Percentiles rank a stretch among this genome's conserved stretches.
These are phyloP conservation scores for Pyrenula aspistea DNA, from an alignment of 495 filamentous ascomycete species.

Conservation along the genomic window DNA sequence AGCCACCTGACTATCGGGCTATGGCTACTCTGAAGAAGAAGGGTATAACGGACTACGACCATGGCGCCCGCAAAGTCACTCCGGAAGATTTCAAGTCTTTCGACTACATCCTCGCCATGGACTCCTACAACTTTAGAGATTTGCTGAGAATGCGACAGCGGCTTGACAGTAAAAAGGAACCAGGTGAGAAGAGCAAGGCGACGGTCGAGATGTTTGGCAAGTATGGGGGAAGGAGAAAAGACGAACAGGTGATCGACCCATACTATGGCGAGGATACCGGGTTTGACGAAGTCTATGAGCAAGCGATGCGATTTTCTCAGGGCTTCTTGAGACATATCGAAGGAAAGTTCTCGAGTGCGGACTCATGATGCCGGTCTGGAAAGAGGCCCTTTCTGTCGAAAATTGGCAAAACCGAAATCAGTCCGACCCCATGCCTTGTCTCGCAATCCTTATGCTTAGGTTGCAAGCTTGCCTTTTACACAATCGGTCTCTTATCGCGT, in stretches of 20 bases:
- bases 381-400: too few relatives aligned
- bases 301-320: constrained; percentile 65
- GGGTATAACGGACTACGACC: constrained; percentile 63
- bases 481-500: too few relatives aligned
- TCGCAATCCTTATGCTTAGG: too few relatives aligned
- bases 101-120: constrained; percentile 94
- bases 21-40: constrained; percentile 66
- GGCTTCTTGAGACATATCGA: constrained; percentile 50
- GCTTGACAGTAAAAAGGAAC: constrained; percentile 27
- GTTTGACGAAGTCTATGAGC: constrained; percentile 78
- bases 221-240: constrained; percentile 35
- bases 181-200: constrained; percentile 18
- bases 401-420: too few relatives aligned
- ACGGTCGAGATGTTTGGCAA: constrained; percentile 76
- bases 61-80: constrained; percentile 64
- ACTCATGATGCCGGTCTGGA: too few relatives aligned
- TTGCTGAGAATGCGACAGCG: constrained; percentile 45
- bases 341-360: background rate
- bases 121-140: constrained; percentile 67
- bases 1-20: constrained; percentile 69
- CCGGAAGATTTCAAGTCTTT: constrained; percentile 66
- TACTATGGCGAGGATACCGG: constrained; percentile 80
- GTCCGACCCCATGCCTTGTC: too few relatives aligned
- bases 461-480: too few relatives aligned
- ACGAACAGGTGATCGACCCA: constrained; percentile 74